Percentiles rank a stretch among this genome's conserved stretches.
Evolutionary conservation across 78 protist species (phyloP).

Genomic region (Dictyostelium purpureum): DNA sequence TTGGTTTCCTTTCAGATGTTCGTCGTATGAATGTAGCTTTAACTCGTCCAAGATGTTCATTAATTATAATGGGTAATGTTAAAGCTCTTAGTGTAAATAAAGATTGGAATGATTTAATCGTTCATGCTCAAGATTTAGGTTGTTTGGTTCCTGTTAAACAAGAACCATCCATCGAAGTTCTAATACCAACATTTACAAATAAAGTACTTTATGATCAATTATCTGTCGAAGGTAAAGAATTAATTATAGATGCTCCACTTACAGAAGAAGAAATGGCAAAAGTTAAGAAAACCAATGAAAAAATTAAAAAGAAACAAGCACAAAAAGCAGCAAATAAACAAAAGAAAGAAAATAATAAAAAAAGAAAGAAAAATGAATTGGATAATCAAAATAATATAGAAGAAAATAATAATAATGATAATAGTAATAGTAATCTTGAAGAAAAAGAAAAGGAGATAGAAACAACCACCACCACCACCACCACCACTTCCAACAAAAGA

Average conservation of each 20-base stretch:
- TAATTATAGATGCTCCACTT: not conserved
- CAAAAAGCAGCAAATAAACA: not conserved
- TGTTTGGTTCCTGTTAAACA: conserved; percentile 4
- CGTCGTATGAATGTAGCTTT: conserved; percentile 84
- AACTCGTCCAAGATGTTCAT: conserved; percentile 64
- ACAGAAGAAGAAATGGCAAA: conserved; percentile 3
- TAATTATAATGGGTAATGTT: conserved; percentile 82
- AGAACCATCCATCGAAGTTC: not conserved
- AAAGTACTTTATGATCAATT: not conserved
- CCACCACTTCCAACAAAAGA: no score
- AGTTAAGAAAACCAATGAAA: not conserved
- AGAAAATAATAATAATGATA: not conserved
- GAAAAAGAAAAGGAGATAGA: no score
- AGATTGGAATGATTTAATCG: conserved; percentile 68
- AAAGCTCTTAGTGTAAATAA: conserved; percentile 23
- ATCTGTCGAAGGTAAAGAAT: not conserved
- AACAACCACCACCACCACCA: no score
- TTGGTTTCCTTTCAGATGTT: conserved; percentile 76
- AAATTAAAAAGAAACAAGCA: not conserved
- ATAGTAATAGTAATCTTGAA: not conserved
- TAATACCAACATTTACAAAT: conserved; percentile 31
- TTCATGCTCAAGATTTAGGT: conserved; percentile 6
- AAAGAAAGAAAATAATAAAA: conserved; percentile 4
- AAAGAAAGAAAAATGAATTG: not conserved
- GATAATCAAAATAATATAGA: not conserved